A percentile compares a stretch with the other conserved stretches of the same genome.
Evolutionary conservation across 129 eudicot genomes (phyloP).

Genomic region (Flaveria trinervia): DNA sequence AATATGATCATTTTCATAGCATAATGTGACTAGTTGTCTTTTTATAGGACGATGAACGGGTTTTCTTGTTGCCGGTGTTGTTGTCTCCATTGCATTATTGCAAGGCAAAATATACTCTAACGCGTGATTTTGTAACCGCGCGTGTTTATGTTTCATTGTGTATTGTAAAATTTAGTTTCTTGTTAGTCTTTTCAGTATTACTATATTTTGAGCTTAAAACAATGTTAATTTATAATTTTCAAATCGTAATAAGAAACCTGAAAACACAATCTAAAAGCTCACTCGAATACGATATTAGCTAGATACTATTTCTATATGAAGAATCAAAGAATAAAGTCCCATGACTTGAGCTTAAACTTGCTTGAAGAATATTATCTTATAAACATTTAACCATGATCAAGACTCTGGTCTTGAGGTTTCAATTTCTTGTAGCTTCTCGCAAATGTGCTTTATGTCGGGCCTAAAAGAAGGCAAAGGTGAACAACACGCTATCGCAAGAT

Average conservation of each 20-base stretch:
- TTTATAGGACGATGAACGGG: too few relatives aligned
- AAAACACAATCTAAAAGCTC: not conserved
- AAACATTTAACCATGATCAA: not conserved
- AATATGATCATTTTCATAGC: too few relatives aligned
- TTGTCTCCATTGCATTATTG: too few relatives aligned
- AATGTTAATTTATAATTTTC: not conserved
- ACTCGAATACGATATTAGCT: not conserved
- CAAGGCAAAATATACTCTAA: too few relatives aligned
- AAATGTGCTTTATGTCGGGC: constrained; percentile 62
- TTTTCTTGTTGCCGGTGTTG: too few relatives aligned
- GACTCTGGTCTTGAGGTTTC: constrained; percentile 24
- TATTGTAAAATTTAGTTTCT: not conserved
- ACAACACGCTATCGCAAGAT: constrained; percentile 91
- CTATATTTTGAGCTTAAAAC: not conserved
- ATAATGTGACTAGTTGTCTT: too few relatives aligned
- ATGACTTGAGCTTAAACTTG: not conserved
- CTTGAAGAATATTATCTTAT: not conserved
- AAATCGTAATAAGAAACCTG: not conserved
- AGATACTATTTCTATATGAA: not conserved
- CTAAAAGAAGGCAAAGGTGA: constrained; percentile 74
- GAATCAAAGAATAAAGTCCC: not conserved
- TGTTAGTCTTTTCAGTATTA: not conserved
- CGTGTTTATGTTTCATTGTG: too few relatives aligned
- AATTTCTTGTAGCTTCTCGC: constrained; percentile 69
- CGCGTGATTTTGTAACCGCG: too few relatives aligned